Percentiles rank a stretch among this genome's conserved stretches.
These are phyloP conservation scores for Aleurites moluccanus DNA, from an alignment of 441 rosid genomes.

Conservation along the genomic window DNA sequence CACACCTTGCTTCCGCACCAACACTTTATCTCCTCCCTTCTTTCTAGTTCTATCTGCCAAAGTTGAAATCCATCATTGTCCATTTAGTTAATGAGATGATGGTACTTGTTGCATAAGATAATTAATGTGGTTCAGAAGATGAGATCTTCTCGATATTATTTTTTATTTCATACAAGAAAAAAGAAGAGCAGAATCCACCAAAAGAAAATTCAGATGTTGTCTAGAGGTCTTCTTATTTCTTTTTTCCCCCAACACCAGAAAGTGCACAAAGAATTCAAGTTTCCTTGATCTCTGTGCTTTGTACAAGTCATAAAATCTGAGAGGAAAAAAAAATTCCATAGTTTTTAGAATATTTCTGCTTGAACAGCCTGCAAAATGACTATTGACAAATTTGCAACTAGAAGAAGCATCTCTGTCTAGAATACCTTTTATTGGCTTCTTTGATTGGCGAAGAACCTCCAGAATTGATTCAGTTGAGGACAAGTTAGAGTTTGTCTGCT, in stretches of 20 bases:
- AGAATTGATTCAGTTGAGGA: conserved; percentile 37
- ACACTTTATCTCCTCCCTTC: conserved; percentile 11
- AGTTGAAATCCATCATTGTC: not conserved
- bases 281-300: not conserved
- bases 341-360: not conserved
- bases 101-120: not conserved
- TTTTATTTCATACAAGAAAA: not conserved
- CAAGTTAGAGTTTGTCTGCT: conserved; percentile 18
- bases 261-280: not conserved
- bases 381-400: not conserved
- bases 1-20: conserved; percentile 13
- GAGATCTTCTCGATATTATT: not conserved
- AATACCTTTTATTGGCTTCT: conserved; percentile 36
- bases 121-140: not conserved
- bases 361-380: not conserved
- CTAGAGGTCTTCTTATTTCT: not conserved
- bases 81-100: not conserved
- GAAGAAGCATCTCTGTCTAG: not conserved
- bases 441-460: conserved; percentile 38
- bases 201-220: not conserved
- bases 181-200: not conserved
- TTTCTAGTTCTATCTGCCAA: conserved; percentile 27
- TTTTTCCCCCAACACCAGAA: not conserved
- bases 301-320: not conserved
- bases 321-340: not conserved